Base-by-base conservation (phyloP, 1,139 yeast genomes). In the Yamadazyma sp. region DNA sequence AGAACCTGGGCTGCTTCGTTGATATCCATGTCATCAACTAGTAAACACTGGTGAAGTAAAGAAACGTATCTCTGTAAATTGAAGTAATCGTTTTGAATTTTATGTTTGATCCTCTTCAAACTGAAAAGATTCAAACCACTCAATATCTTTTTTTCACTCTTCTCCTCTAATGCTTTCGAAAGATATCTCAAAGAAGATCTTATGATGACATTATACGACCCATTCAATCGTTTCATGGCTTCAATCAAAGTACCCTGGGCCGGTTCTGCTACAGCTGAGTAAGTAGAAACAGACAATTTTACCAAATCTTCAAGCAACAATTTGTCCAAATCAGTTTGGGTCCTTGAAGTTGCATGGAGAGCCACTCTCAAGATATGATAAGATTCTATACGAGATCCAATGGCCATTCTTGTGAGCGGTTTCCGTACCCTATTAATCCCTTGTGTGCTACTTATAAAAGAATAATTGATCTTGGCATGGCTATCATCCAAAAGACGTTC, bases 311-410 rank as follows among this genome's bases (percentile, higher is more conserved):
- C 74, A 30, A 94, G 61, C 34, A 94, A 62, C 1, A 68, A 43
- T 41, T 72, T 77, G 50, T 92, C 98, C 17, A 85, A 59, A 10
- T 73, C 77, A 0, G 91, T 79, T 53, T 87, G 86, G 8, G 79
- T 69, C 46, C 96, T 72, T 3, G 86, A 81, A 0, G 95, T 85
- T 1, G 91, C 79, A 53, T 85, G 92, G 39, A 87, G 74, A 3
- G 80, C 73, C 18, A 86, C 77, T 49, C 98, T 75, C 45, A 85
- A 81, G 56, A 80, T 79, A 51, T 92, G 97, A 49, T 83, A 85
- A 11, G 83, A 67, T 44, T 83, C 85, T n/a, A 88, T 70, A 46
- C 96, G 74, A 0, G 88, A 77, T 1, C 88, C 95, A 32, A 89
- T 59, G 2, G 88, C 77, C 4, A 87, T 74, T 56, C 97, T 78